These are phyloP conservation scores for Dictyostelium citrinum DNA, from an alignment of 78 protist species.

Conservation along the genomic window DNA sequence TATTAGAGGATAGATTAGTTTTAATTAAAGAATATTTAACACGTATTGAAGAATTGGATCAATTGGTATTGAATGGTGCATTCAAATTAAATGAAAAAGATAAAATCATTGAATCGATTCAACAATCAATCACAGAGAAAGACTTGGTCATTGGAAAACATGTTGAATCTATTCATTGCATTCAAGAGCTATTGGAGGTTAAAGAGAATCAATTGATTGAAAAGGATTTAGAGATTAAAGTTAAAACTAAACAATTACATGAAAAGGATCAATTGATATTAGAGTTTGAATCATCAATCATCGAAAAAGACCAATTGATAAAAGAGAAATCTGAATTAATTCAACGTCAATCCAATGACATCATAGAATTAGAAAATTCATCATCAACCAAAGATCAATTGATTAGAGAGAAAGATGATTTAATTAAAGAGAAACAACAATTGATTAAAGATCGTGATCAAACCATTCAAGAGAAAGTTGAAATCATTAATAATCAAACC, in stretches of 20 bases:
- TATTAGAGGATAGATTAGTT: background rate
- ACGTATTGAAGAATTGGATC: background rate
- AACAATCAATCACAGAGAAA: background rate
- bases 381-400: background rate
- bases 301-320: background rate
- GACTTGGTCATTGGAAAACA: background rate
- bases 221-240: slow-evolving; percentile 1
- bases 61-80: background rate
- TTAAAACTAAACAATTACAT: background rate
- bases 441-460: background rate
- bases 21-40: background rate
- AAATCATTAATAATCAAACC: background rate
- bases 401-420: background rate
- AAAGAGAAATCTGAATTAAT: background rate
- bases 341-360: background rate
- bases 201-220: background rate
- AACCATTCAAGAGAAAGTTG: background rate
- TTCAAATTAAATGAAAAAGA: background rate
- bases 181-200: background rate
- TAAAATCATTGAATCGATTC: background rate
- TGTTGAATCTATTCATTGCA: background rate
- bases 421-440: background rate
- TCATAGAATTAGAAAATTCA: background rate
- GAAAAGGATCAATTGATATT: background rate
- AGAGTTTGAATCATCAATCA: background rate